Evolutionary conservation across 345 rosid species (phyloP).

Genomic region (Geranium rotundifolium): DNA sequence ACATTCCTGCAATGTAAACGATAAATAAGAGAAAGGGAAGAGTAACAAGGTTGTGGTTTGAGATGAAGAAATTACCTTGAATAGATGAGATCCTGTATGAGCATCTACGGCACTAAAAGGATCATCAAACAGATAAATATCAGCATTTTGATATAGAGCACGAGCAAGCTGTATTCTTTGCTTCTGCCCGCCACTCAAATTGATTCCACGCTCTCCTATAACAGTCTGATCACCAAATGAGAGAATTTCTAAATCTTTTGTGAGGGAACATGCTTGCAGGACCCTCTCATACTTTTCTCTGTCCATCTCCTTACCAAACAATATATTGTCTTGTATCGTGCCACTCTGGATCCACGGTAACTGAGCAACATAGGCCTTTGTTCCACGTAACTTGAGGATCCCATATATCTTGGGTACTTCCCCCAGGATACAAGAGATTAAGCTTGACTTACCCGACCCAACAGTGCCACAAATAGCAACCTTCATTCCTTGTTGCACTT

Average conservation of each 20-base stretch:
- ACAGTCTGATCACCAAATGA: slow-evolving; percentile 34
- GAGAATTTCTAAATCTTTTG: slow-evolving; percentile 24
- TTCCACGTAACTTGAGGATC: slow-evolving; percentile 22
- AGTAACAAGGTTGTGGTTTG: neutral
- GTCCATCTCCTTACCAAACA: slow-evolving; percentile 21
- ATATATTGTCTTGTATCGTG: slow-evolving; percentile 24
- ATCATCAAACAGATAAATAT: no score
- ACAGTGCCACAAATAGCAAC: slow-evolving; percentile 65
- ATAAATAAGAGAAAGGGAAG: neutral
- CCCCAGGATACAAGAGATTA: slow-evolving; percentile 53
- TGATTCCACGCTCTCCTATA: slow-evolving; percentile 41
- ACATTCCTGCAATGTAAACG: slow-evolving; percentile 29
- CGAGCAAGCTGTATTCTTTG: slow-evolving; percentile 69
- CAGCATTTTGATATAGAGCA: slow-evolving; percentile 35
- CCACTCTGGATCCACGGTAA: slow-evolving; percentile 28
- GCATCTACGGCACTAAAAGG: neutral
- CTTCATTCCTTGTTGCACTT: slow-evolving; percentile 40
- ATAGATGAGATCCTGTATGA: neutral
- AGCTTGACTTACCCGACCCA: slow-evolving; percentile 67
- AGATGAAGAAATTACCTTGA: neutral
- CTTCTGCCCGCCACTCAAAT: no score
- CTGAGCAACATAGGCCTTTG: slow-evolving; percentile 28
- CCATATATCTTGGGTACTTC: slow-evolving; percentile 57
- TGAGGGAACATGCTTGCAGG: slow-evolving; percentile 25
- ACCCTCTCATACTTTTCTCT: slow-evolving; percentile 17